phyloP scores from a whole-genome alignment of 805 yeast species.

The Saccharomyces cerevisiae region DNA sequence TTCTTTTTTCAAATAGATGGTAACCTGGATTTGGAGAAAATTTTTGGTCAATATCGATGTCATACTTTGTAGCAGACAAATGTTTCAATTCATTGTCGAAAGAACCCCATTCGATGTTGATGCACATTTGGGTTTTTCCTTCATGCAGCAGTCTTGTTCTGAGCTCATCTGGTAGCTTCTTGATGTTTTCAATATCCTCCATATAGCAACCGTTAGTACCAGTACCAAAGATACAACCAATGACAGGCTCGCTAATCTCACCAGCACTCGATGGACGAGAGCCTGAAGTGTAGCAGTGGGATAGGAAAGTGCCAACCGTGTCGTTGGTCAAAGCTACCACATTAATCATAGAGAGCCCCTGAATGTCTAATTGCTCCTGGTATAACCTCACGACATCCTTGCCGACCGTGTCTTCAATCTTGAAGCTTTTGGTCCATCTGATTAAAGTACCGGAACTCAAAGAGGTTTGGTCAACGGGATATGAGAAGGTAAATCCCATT shows the following conservation, averaged over 20 bases:
- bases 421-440: slow-evolving; percentile 96
- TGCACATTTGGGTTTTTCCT: slow-evolving; percentile 65
- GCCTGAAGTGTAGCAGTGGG: slow-evolving; percentile 70
- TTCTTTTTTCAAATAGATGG: slow-evolving; percentile 89
- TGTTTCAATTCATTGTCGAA: slow-evolving; percentile 75
- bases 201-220: slow-evolving; percentile 96
- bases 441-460: slow-evolving; percentile 70
- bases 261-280: slow-evolving; percentile 40
- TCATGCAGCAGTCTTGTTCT: slow-evolving; percentile 32
- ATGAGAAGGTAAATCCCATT: slow-evolving; percentile 88
- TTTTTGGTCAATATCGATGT: slow-evolving; percentile 55
- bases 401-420: slow-evolving; percentile 77
- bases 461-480: slow-evolving; percentile 84
- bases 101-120: slow-evolving; percentile 97
- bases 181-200: slow-evolving; percentile 66
- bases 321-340: slow-evolving; percentile 91
- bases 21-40: slow-evolving; percentile 73
- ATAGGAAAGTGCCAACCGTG: slow-evolving; percentile 87
- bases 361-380: slow-evolving; percentile 58
- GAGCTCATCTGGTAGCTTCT: slow-evolving; percentile 52
- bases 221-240: slow-evolving; percentile 93
- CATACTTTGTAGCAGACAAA: slow-evolving; percentile 75
- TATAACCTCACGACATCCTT: slow-evolving; percentile 68
- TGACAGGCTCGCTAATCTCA: slow-evolving; percentile 63
- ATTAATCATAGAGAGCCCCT: slow-evolving; percentile 48